Evolutionary conservation across 257 asterid species (phyloP).

Genomic region (Phtheirospermum japonicum): DNA sequence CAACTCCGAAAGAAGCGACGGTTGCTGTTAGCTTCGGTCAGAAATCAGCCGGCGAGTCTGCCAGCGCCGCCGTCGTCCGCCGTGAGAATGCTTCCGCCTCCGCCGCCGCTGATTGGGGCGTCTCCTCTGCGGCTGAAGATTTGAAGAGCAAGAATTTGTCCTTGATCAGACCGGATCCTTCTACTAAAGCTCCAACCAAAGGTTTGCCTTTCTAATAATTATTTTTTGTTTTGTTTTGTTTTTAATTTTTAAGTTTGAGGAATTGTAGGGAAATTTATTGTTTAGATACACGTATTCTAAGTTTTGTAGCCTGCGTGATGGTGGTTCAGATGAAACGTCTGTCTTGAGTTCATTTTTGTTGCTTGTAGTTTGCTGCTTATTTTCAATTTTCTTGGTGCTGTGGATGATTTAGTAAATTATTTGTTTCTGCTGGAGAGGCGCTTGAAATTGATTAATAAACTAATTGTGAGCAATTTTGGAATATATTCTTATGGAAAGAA

Average conservation of each 20-base stretch:
- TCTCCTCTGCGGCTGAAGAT: constrained; percentile 31
- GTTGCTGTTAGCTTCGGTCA: constrained; percentile 30
- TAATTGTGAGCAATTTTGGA: background rate
- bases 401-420: background rate
- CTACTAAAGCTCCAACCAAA: constrained; percentile 41
- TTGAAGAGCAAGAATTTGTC: constrained; percentile 36
- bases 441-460: background rate
- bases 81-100: constrained; percentile 43
- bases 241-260: background rate
- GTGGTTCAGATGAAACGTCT: too few species aligned
- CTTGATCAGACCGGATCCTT: constrained; percentile 40
- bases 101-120: constrained; percentile 43
- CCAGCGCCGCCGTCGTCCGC: constrained; percentile 41
- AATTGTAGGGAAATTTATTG: too few species aligned
- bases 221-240: background rate
- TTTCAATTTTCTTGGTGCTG: constrained; percentile 12
- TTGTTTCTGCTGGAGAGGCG: background rate
- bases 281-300: too few species aligned
- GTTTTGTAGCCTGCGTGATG: too few species aligned
- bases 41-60: too few species aligned
- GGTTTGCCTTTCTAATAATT: constrained; percentile 29
- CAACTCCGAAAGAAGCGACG: constrained; percentile 85
- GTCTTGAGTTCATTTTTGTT: too few species aligned
- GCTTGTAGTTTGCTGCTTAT: background rate
- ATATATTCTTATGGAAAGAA: too few species aligned